Evolutionary conservation across 2,329 filamentous ascomycete species (phyloP), one percentile per base, ranked within the genome.

Genomic region (Arthrobotrys iridis): DNA sequence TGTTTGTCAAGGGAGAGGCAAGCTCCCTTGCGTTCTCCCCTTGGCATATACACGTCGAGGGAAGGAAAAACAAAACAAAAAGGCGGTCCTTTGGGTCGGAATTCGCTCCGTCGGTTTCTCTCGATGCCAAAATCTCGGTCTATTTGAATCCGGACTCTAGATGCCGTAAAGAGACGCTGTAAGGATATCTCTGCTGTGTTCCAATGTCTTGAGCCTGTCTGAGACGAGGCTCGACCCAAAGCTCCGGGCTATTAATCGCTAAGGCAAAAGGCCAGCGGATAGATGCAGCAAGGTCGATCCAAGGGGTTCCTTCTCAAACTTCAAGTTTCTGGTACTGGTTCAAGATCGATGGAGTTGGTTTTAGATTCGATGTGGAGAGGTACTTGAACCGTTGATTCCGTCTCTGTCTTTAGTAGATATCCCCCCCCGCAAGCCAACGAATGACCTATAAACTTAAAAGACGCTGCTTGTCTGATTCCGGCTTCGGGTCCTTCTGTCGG

Each of bases 271-370:
- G 40, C 57, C 58, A 58, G 48, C 62, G 55, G 46, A 60, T 48
- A 67, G 60, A 43, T 67, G 70, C 70, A 74, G 62, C 70, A 74
- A 46, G 70, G 70, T 62, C 70, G 70, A 66, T 74, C 60, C 70
- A 33, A 35, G 62, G 52, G 55, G 11, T 35, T 24, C 59, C 40
- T 57, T 41, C 62, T 59, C 52, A 59, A 60, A 64, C 55, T 45
- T 57, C 55, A 67, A 48, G 35, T 35, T 48, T 24, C 11, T 43
- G 60, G 62, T 66, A 60, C 52, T 22, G 43, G 45, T 74, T 45
- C 55, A 55, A 52, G 40, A 24, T 68, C 24, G 30, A n/a, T n/a
- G 18, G 30, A 5, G 28, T 22, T 15, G 10, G 22, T 26, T 18
- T 65, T n/a, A 10, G 30, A 41, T 50, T 50, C 52, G 66, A 41